These are phyloP conservation scores for Dryadomyces quercivorus DNA, from an alignment of 2,329 filamentous ascomycete species.

Conservation along the genomic window DNA sequence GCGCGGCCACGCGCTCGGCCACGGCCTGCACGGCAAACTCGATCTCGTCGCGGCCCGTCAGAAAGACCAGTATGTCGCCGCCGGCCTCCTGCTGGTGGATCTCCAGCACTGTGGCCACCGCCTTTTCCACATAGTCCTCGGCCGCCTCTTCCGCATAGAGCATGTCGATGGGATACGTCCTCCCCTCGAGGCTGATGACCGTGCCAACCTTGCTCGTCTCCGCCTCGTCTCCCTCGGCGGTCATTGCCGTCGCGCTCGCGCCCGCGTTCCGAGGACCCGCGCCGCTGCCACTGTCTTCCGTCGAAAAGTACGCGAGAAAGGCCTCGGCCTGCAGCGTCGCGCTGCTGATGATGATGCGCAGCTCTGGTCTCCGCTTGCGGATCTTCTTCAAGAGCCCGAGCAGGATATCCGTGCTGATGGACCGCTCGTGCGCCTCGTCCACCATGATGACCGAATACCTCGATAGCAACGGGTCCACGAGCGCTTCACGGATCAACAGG, in stretches of 20 bases:
- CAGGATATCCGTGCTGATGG: conserved; percentile 81
- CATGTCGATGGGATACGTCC: conserved; percentile 79
- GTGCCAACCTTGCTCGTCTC: conserved; percentile 27
- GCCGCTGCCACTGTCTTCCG: conserved; percentile 15
- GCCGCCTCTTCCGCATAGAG: conserved; percentile 67
- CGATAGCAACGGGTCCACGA: conserved; percentile 83
- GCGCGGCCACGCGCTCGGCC: conserved; percentile 53
- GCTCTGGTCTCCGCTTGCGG: conserved; percentile 60
- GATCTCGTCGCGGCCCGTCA: conserved; percentile 90
- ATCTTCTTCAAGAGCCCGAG: conserved; percentile 90
- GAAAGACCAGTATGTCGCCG: conserved; percentile 82
- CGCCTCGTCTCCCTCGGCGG: conserved; percentile 13
- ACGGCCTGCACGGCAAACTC: conserved; percentile 70
- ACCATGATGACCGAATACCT: conserved; percentile 96
- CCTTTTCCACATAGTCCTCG: conserved; percentile 77
- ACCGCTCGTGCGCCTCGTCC: conserved; percentile 91
- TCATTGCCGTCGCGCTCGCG: conserved; percentile 10
- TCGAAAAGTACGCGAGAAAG: conserved; percentile 66
- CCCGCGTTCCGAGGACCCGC: not conserved
- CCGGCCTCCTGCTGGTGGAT: conserved; percentile 72
- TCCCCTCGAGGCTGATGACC: conserved; percentile 77
- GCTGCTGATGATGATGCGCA: conserved; percentile 84
- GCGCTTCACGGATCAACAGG: conserved; percentile 76
- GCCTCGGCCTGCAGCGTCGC: conserved; percentile 85
- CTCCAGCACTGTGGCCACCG: conserved; percentile 72